Percentiles rank a stretch among this genome's conserved stretches.
These are phyloP conservation scores for Dichomitus squalens DNA, from an alignment of 1,284 basidiomycete genomes.

Conservation along the genomic window DNA sequence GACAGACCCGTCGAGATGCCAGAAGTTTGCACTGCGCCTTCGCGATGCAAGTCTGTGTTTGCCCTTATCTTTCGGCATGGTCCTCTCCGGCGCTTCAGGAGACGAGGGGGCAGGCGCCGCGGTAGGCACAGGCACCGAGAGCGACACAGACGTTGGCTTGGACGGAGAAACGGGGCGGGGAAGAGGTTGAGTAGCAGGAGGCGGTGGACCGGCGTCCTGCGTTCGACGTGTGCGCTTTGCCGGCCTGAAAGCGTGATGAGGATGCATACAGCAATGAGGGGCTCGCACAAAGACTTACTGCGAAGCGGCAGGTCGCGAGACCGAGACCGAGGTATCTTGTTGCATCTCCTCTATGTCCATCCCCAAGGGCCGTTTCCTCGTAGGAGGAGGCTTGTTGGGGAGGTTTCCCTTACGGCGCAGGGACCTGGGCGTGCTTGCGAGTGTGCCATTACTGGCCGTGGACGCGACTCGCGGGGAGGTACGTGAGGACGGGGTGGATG, in stretches of 20 bases:
- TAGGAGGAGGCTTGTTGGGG: background rate
- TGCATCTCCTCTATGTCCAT: background rate
- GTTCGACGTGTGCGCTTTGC: conserved; percentile 9
- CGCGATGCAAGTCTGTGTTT: conserved; percentile 1
- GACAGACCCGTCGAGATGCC: conserved; percentile 41
- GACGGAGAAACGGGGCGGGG: background rate
- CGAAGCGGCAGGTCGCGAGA: background rate
- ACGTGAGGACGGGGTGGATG: background rate
- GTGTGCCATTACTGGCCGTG: background rate
- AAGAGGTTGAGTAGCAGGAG: conserved; percentile 9
- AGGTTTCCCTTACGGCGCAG: background rate
- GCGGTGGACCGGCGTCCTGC: background rate
- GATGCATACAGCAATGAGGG: background rate
- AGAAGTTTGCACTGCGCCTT: conserved; percentile 28
- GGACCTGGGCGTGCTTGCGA: background rate
- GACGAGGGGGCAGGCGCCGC: background rate
- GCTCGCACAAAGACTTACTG: too few species aligned
- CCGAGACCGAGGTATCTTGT: background rate
- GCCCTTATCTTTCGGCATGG: background rate
- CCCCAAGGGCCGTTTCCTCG: conserved; percentile 3
- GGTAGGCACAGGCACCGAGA: background rate
- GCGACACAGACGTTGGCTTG: background rate
- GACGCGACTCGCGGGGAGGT: background rate
- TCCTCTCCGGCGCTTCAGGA: background rate
- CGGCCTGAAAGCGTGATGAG: background rate